Evolutionary conservation across 2,329 filamentous ascomycete species (phyloP).

Genomic region (Fonsecaea multimorphosa): DNA sequence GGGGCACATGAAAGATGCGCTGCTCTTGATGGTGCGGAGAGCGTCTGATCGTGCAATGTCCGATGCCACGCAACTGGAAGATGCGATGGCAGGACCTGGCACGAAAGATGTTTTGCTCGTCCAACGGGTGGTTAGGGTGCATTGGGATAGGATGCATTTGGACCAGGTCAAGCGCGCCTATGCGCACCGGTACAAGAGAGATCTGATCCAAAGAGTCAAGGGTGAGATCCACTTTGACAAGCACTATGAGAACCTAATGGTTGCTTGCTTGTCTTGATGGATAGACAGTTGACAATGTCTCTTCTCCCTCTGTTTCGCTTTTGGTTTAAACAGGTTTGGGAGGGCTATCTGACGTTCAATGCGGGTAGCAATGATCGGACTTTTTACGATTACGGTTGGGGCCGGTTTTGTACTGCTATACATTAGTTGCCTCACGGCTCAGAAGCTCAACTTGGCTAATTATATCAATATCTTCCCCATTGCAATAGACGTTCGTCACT

Average conservation of each 20-base stretch:
- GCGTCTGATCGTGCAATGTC: slow-evolving; percentile 82
- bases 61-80: slow-evolving; percentile 82
- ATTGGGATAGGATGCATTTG: slow-evolving; percentile 81
- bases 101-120: slow-evolving; percentile 85
- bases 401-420: background rate
- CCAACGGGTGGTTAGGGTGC: slow-evolving; percentile 75
- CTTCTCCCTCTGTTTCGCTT: background rate
- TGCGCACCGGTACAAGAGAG: slow-evolving; percentile 70
- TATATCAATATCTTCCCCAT: background rate
- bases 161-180: slow-evolving; percentile 80
- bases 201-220: slow-evolving; percentile 72
- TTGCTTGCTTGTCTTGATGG: slow-evolving; percentile 63
- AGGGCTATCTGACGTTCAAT: background rate
- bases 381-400: background rate
- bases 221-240: slow-evolving; percentile 75
- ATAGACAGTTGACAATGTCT: background rate
- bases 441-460: background rate
- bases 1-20: slow-evolving; percentile 87
- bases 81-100: slow-evolving; percentile 82
- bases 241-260: slow-evolving; percentile 77
- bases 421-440: background rate
- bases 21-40: slow-evolving; percentile 77
- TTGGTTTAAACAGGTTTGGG: background rate
- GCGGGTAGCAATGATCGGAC: background rate
- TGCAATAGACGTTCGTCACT: background rate